These are phyloP conservation scores for Danielia oregonensis DNA, from an alignment of 805 yeast genomes.

Conservation along the genomic window DNA sequence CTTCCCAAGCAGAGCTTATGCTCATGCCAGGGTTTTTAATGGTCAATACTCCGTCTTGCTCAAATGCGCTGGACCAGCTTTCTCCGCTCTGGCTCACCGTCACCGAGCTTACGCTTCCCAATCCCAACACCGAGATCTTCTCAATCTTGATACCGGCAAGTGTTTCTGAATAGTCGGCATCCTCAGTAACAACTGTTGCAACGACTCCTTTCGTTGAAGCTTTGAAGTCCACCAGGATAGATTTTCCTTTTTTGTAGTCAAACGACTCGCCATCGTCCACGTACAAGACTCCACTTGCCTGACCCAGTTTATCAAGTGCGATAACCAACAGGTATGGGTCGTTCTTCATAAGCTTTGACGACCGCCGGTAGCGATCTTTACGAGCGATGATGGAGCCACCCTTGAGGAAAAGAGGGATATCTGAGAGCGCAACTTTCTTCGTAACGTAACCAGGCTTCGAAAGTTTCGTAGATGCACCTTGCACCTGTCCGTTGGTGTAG, in stretches of 20 bases:
- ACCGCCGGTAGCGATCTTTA: conserved; percentile 75
- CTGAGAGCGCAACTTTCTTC: conserved; percentile 46
- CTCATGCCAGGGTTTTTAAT: background rate
- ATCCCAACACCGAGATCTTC: conserved; percentile 49
- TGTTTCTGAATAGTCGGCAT: conserved; percentile 9
- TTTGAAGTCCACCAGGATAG: conserved; percentile 38
- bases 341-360: conserved; percentile 64
- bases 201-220: conserved; percentile 15
- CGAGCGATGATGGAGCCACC: conserved; percentile 76
- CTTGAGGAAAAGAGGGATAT: conserved; percentile 66
- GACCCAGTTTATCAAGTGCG: conserved; percentile 47
- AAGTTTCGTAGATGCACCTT: conserved; percentile 3
- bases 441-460: conserved; percentile 30
- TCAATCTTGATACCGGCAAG: conserved; percentile 47
- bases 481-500: conserved; percentile 34
- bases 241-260: conserved; percentile 51
- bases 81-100: conserved; percentile 35
- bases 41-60: background rate
- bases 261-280: conserved; percentile 84
- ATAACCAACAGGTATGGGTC: conserved; percentile 81
- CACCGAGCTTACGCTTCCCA: conserved; percentile 16
- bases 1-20: background rate
- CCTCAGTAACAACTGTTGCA: conserved; percentile 4
- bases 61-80: conserved; percentile 28
- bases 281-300: conserved; percentile 60